These are phyloP conservation scores for Mortierella alpina DNA, from an alignment of 192 early-diverging fungal genomes.

Conservation along the genomic window DNA sequence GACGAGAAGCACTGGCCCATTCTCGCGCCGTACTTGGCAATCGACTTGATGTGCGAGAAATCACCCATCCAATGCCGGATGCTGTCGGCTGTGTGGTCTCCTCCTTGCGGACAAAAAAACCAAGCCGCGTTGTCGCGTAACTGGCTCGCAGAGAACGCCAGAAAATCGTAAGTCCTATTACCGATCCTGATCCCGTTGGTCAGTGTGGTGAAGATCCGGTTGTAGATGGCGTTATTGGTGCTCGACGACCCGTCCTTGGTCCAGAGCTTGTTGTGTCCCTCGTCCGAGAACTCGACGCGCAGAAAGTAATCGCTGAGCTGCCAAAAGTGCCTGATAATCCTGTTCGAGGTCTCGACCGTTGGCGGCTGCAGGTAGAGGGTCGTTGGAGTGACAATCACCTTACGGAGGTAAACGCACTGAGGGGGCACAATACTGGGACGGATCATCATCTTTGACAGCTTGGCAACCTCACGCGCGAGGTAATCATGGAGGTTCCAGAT, in stretches of 20 bases:
- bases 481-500: constrained; percentile 52
- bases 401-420: constrained; percentile 62
- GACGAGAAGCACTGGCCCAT: constrained; percentile 83
- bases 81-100: constrained; percentile 52
- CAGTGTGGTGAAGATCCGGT: constrained; percentile 61
- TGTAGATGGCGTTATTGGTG: constrained; percentile 57
- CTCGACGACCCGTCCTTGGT: constrained; percentile 21
- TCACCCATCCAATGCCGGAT: constrained; percentile 79
- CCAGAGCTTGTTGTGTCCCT: constrained; percentile 57
- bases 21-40: constrained; percentile 76
- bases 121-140: constrained; percentile 73
- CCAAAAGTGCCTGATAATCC: constrained; percentile 72
- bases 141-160: constrained; percentile 73
- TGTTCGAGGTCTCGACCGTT: constrained; percentile 76
- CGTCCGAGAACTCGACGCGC: constrained; percentile 78
- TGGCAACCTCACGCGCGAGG: constrained; percentile 29
- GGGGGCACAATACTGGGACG: constrained; percentile 47
- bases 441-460: constrained; percentile 13
- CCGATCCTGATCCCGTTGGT: constrained; percentile 67
- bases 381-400: constrained; percentile 76
- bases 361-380: constrained; percentile 72
- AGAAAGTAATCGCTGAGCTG: constrained; percentile 67
- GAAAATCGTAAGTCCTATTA: constrained; percentile 65
- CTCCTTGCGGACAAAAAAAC: constrained; percentile 70
- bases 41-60: constrained; percentile 70